Conservation (phyloP, 129 eudicot species). For the Tanacetum coccineum region DNA sequence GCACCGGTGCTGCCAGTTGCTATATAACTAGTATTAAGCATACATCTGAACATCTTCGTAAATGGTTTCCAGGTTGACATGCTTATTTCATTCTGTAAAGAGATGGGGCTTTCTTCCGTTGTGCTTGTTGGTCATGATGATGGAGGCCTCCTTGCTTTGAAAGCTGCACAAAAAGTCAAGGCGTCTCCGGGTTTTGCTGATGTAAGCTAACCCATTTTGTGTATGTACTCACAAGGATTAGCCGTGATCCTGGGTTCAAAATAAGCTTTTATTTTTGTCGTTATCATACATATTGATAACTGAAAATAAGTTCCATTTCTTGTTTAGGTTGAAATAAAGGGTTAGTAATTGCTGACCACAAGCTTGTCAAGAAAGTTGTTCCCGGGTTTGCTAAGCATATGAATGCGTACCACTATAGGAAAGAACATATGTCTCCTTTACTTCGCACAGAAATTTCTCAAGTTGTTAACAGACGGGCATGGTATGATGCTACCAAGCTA, state of each 20-base stretch:
- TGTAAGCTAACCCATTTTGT: slow-evolving; percentile 42
- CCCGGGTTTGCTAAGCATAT: slow-evolving; percentile 93
- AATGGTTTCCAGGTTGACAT: slow-evolving; percentile 71
- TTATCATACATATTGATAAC: not conserved
- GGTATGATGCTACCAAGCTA: slow-evolving; percentile 95
- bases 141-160: slow-evolving; percentile 97
- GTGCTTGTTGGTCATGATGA: slow-evolving; percentile 98
- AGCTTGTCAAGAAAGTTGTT: slow-evolving; percentile 83
- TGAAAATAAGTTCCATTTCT: not conserved
- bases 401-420: slow-evolving; percentile 82
- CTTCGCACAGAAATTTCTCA: slow-evolving; percentile 90
- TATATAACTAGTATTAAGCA: slow-evolving; percentile 5
- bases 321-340: slow-evolving; percentile 72
- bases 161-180: slow-evolving; percentile 67
- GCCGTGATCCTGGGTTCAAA: not conserved
- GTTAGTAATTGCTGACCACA: slow-evolving; percentile 65
- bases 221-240: not conserved
- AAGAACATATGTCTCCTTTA: slow-evolving; percentile 74
- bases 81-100: slow-evolving; percentile 75
- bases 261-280: not conserved
- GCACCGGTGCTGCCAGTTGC: not conserved
- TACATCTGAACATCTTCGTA: slow-evolving; percentile 12
- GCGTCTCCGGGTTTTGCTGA: slow-evolving; percentile 47
- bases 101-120: slow-evolving; percentile 88
- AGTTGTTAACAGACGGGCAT: slow-evolving; percentile 89